phyloP scores from a whole-genome alignment of 2,329 filamentous ascomycete species.

The Nectriaceae sp. region DNA sequence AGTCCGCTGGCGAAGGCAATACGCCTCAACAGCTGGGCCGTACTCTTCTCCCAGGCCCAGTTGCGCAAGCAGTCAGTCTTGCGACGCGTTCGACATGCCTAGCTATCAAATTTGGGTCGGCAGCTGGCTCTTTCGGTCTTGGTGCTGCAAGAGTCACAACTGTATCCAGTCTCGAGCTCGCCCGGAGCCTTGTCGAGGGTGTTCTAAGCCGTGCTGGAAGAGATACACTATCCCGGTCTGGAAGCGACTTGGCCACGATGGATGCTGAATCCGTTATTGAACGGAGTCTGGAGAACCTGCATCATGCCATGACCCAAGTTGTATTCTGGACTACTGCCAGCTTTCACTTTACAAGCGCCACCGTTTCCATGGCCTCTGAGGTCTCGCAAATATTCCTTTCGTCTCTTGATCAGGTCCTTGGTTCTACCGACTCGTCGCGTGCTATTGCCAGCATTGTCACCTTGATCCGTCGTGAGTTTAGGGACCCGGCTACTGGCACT shows the following conservation, averaged over 20 bases:
- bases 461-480: slow-evolving; percentile 64
- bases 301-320: slow-evolving; percentile 58
- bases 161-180: slow-evolving; percentile 58
- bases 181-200: slow-evolving; percentile 55
- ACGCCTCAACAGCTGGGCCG: slow-evolving; percentile 28
- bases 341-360: slow-evolving; percentile 59
- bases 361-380: slow-evolving; percentile 56
- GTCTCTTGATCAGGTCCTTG: slow-evolving; percentile 64
- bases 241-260: slow-evolving; percentile 47
- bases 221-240: slow-evolving; percentile 48
- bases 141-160: slow-evolving; percentile 58
- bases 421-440: slow-evolving; percentile 68
- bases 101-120: slow-evolving; percentile 53
- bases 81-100: slow-evolving; percentile 62
- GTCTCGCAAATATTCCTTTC: slow-evolving; percentile 59
- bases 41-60: slow-evolving; percentile 58
- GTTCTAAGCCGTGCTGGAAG: slow-evolving; percentile 55
- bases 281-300: slow-evolving; percentile 56
- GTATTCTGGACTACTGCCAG: slow-evolving; percentile 64
- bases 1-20: slow-evolving; percentile 11
- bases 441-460: slow-evolving; percentile 68
- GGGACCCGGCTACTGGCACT: slow-evolving; percentile 61
- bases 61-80: slow-evolving; percentile 62
- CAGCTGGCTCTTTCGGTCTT: slow-evolving; percentile 54
- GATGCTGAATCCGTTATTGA: slow-evolving; percentile 61